These are phyloP conservation scores for Rhododendron molle DNA, from an alignment of 148 eudicot species.

Conservation along the genomic window DNA sequence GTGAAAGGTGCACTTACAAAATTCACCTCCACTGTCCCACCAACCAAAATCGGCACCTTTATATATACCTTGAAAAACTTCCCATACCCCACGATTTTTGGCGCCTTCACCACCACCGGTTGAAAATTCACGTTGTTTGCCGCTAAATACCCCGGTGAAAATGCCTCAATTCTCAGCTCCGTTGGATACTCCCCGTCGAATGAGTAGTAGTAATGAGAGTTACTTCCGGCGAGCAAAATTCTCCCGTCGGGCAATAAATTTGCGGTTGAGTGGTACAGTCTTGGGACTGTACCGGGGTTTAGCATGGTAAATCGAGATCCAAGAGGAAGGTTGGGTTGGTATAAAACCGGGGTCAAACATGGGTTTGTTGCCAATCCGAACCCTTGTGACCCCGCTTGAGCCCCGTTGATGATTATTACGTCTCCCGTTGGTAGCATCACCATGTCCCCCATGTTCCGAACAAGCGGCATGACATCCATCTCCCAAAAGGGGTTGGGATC, in stretches of 20 bases:
- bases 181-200: slow-evolving; percentile 52
- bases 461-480: slow-evolving; percentile 80
- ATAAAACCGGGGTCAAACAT: slow-evolving; percentile 61
- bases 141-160: slow-evolving; percentile 70
- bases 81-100: slow-evolving; percentile 41
- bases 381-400: slow-evolving; percentile 81
- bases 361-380: slow-evolving; percentile 23
- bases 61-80: slow-evolving; percentile 40
- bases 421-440: slow-evolving; percentile 81
- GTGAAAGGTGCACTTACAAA: slow-evolving; percentile 78
- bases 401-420: slow-evolving; percentile 71
- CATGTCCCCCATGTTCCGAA: slow-evolving; percentile 93
- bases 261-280: slow-evolving; percentile 93
- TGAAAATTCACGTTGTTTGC: slow-evolving; percentile 22
- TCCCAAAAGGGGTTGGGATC: slow-evolving; percentile 58
- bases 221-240: slow-evolving; percentile 75
- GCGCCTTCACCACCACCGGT: slow-evolving; percentile 36
- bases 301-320: slow-evolving; percentile 76
- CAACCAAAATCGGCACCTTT: slow-evolving; percentile 40
- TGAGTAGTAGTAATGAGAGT: slow-evolving; percentile 71
- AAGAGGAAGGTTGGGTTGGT: slow-evolving; percentile 54
- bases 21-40: slow-evolving; percentile 53
- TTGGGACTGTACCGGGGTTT: slow-evolving; percentile 60
- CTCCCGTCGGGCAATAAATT: slow-evolving; percentile 83
- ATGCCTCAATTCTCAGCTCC: slow-evolving; percentile 68